Percentiles rank a stretch among this genome's conserved stretches.
These are phyloP conservation scores for Geotrichum fermentans DNA, from an alignment of 1,139 yeast species.

Conservation along the genomic window DNA sequence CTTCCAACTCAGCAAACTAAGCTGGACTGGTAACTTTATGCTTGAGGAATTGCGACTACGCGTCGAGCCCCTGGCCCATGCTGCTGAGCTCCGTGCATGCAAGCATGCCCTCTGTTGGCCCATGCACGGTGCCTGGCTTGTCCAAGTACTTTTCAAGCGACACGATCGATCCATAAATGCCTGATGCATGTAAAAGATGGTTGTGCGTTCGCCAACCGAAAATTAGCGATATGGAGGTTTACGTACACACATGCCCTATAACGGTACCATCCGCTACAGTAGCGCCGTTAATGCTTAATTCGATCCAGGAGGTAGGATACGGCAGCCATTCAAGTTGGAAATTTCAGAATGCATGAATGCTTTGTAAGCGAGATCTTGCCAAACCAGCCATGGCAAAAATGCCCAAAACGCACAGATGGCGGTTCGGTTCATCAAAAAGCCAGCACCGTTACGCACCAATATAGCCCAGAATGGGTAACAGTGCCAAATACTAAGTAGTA, in stretches of 20 bases:
- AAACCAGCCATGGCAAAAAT: conserved; percentile 28
- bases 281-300: conserved; percentile 14
- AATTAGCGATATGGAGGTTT: conserved; percentile 8
- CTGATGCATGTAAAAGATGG: conserved; percentile 18
- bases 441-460: conserved; percentile 27
- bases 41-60: not conserved
- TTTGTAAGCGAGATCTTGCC: conserved; percentile 29
- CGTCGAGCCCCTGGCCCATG: not conserved
- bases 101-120: not conserved
- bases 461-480: conserved; percentile 26
- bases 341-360: conserved; percentile 29
- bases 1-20: conserved; percentile 9
- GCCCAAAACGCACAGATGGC: conserved; percentile 25
- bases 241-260: conserved; percentile 7
- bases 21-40: not conserved
- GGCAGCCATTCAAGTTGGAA: conserved; percentile 31
- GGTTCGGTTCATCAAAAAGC: conserved; percentile 21
- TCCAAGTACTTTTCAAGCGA: conserved; percentile 16
- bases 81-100: conserved; percentile 4
- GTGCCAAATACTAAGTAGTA: conserved; percentile 23
- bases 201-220: conserved; percentile 17
- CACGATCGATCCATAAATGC: conserved; percentile 15
- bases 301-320: conserved; percentile 23
- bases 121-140: not conserved
- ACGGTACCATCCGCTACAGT: not conserved